These are phyloP conservation scores for Gamarada debralockiae DNA, from an alignment of 495 filamentous ascomycete genomes.

Conservation along the genomic window DNA sequence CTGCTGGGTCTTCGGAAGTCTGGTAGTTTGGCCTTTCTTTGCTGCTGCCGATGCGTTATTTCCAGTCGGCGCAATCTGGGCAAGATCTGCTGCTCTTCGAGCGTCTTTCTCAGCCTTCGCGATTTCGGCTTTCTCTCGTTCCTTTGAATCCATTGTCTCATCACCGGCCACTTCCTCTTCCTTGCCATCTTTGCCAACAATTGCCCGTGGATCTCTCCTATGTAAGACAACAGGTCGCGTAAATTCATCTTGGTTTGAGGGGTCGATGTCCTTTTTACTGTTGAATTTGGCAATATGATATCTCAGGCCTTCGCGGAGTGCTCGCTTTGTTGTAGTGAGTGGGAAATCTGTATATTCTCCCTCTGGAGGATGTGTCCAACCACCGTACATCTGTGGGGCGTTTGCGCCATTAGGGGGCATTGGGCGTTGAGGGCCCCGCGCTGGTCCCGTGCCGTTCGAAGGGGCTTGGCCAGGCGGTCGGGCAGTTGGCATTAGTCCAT, in stretches of 20 bases:
- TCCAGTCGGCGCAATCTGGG: constrained; percentile 76
- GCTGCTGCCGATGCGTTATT: constrained; percentile 40
- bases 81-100: constrained; percentile 75
- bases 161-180: constrained; percentile 43
- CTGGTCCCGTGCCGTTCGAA: neutral
- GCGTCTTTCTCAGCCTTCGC: constrained; percentile 74
- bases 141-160: constrained; percentile 46
- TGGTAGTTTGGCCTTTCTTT: constrained; percentile 57
- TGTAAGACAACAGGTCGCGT: constrained; percentile 83
- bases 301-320: constrained; percentile 73
- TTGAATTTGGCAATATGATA: constrained; percentile 79
- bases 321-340: constrained; percentile 74
- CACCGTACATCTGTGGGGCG: constrained; percentile 44
- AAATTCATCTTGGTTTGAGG: constrained; percentile 74
- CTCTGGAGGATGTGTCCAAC: constrained; percentile 56
- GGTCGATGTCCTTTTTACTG: constrained; percentile 61
- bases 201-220: constrained; percentile 79
- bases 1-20: constrained; percentile 73
- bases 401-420: constrained; percentile 22
- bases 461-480: neutral
- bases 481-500: constrained; percentile 10
- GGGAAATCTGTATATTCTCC: constrained; percentile 60
- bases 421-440: neutral
- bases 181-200: constrained; percentile 49
- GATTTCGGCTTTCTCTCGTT: constrained; percentile 67